phyloP scores from a whole-genome alignment of 371 early-diverging fungal species.

The Nosema granulosis region DNA sequence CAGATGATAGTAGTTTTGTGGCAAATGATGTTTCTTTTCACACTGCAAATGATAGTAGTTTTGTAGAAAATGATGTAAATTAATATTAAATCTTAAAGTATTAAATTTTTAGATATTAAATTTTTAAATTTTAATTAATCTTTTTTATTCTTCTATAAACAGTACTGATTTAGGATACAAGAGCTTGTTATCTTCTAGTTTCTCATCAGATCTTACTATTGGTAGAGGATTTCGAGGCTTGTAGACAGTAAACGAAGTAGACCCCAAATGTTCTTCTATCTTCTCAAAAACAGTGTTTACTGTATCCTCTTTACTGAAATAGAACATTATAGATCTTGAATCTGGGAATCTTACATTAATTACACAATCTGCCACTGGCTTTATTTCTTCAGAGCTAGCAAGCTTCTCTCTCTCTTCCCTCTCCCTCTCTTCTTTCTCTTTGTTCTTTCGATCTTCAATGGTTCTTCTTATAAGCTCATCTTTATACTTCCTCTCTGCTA shows the following conservation, averaged over 20 bases:
- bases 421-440: conserved; percentile 13
- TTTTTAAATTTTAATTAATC: too few species aligned
- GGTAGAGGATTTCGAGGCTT: conserved; percentile 12
- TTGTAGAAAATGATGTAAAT: too few species aligned
- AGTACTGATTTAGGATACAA: conserved; percentile 37
- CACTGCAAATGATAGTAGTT: too few species aligned
- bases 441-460: conserved; percentile 21
- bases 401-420: conserved; percentile 10
- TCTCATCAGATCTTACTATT: conserved; percentile 12
- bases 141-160: conserved; percentile 41
- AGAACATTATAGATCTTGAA: conserved; percentile 19
- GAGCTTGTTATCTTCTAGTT: conserved; percentile 15
- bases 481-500: conserved; percentile 26
- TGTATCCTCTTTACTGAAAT: conserved; percentile 24
- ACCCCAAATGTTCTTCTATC: conserved; percentile 11
- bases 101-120: too few species aligned
- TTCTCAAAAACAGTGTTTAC: conserved; percentile 22
- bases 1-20: too few species aligned
- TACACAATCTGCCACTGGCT: conserved; percentile 23
- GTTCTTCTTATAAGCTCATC: conserved; percentile 31
- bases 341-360: conserved; percentile 35
- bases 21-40: too few species aligned
- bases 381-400: neutral
- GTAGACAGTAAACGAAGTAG: conserved; percentile 17
- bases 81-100: too few species aligned